phyloP scores from a whole-genome alignment of 192 early-diverging fungal genomes.

The Paraglomus occultum region DNA sequence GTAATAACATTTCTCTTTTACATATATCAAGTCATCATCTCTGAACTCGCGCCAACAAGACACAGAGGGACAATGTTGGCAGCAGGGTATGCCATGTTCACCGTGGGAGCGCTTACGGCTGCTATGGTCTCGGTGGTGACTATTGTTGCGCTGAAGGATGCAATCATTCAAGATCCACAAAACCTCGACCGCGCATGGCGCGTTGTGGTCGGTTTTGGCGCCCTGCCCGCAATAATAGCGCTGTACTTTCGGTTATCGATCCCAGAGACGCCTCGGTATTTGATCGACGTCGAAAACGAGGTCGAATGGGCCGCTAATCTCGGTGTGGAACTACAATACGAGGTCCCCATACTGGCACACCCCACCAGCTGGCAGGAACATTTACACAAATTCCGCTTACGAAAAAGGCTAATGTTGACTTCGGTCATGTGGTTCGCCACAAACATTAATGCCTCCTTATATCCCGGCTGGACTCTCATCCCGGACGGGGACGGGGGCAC shows the following conservation, averaged over 20 bases:
- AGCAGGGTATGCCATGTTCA: constrained; percentile 89
- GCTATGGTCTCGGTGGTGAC: constrained; percentile 71
- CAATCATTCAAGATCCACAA: constrained; percentile 60
- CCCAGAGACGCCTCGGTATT: constrained; percentile 89
- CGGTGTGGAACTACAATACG: no score
- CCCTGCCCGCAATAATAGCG: constrained; percentile 76
- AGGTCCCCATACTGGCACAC: no score
- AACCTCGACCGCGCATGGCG: constrained; percentile 92
- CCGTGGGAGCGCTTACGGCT: constrained; percentile 83
- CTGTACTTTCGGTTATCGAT: constrained; percentile 91
- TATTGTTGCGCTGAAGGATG: constrained; percentile 70
- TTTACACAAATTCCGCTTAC: no score
- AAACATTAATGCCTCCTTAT: no score
- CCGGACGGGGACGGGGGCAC: no score
- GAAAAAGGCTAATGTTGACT: no score
- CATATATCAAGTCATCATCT: constrained; percentile 71
- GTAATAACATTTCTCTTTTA: no score
- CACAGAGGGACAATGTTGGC: constrained; percentile 81
- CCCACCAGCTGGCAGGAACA: no score
- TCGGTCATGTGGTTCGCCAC: no score
- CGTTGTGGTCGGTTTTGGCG: constrained; percentile 78
- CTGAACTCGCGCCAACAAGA: constrained; percentile 81
- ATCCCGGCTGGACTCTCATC: no score
- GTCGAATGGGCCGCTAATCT: no score
- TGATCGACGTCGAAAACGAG: constrained; percentile 38